Conservation (phyloP, 371 early-diverging fungal genomes). For the Rhizopus microsporus region DNA sequence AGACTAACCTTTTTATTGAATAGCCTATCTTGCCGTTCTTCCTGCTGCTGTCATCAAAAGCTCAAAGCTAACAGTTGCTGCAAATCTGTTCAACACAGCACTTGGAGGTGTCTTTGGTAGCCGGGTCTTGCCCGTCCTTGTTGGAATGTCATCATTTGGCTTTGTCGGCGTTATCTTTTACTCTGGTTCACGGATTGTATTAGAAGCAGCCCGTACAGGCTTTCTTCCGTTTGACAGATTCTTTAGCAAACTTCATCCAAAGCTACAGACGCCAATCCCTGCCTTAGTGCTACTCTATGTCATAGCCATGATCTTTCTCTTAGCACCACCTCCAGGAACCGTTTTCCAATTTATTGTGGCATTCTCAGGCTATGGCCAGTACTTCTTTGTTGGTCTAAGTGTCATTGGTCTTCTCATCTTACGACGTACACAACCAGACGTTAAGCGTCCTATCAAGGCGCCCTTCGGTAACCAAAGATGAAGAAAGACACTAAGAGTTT, state of each 20-base stretch:
- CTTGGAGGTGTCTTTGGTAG: slow-evolving; percentile 30
- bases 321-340: slow-evolving; percentile 30
- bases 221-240: slow-evolving; percentile 23
- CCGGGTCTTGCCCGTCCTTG: slow-evolving; percentile 27
- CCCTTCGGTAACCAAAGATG: slow-evolving; percentile 16
- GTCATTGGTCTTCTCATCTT: slow-evolving; percentile 24
- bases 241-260: slow-evolving; percentile 26
- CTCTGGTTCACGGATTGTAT: slow-evolving; percentile 24
- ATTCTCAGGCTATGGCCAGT: slow-evolving; percentile 21
- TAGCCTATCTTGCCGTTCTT: slow-evolving; percentile 27
- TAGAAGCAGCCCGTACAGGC: slow-evolving; percentile 30
- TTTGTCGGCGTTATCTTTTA: slow-evolving; percentile 27
- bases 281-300: slow-evolving; percentile 17
- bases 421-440: slow-evolving; percentile 22
- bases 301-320: slow-evolving; percentile 20
- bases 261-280: slow-evolving; percentile 24
- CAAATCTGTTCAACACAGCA: slow-evolving; percentile 26
- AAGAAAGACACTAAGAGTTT: too few relatives aligned
- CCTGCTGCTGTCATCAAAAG: slow-evolving; percentile 15
- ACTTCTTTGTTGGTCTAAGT: slow-evolving; percentile 24
- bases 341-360: slow-evolving; percentile 28
- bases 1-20: too few relatives aligned
- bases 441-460: slow-evolving; percentile 24
- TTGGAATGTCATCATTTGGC: slow-evolving; percentile 27
- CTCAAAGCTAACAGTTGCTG: slow-evolving; percentile 26